A percentile compares a stretch with the other conserved stretches of the same genome.
These are phyloP conservation scores for Penicillium paradoxum DNA, from an alignment of 495 filamentous ascomycete genomes.

Conservation along the genomic window DNA sequence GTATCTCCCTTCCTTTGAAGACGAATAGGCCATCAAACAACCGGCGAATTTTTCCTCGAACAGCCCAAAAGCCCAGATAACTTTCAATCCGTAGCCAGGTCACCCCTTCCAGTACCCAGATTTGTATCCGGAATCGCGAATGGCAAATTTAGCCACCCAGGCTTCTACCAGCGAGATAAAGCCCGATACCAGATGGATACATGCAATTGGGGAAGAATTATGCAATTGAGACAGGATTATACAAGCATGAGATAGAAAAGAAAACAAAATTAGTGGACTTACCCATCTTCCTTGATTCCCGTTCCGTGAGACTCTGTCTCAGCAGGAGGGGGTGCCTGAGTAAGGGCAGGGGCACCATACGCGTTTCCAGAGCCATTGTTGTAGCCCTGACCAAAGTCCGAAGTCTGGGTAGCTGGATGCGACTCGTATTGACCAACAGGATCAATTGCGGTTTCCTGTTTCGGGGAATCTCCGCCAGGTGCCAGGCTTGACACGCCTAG, in stretches of 20 bases:
- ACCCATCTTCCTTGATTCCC: constrained; percentile 98
- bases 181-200: constrained; percentile 5
- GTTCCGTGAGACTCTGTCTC: constrained; percentile 44
- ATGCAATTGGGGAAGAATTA: constrained; percentile 5
- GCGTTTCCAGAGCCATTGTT: constrained; percentile 62
- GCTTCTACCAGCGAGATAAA: neutral
- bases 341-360: constrained; percentile 41
- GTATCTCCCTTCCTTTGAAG: neutral
- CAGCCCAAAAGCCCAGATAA: neutral
- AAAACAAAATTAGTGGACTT: constrained; percentile 50
- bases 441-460: constrained; percentile 30
- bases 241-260: constrained; percentile 6
- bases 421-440: constrained; percentile 38
- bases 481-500: constrained; percentile 16
- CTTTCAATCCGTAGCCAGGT: neutral
- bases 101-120: neutral
- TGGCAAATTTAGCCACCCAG: constrained; percentile 13
- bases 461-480: constrained; percentile 17
- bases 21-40: neutral
- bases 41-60: neutral
- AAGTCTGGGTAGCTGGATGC: constrained; percentile 31
- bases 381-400: constrained; percentile 47
- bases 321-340: constrained; percentile 25
- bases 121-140: constrained; percentile 10
- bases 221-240: constrained; percentile 4